Base-by-base conservation (phyloP, 495 filamentous ascomycete species). In the Hapsidospora chrysogenum region DNA sequence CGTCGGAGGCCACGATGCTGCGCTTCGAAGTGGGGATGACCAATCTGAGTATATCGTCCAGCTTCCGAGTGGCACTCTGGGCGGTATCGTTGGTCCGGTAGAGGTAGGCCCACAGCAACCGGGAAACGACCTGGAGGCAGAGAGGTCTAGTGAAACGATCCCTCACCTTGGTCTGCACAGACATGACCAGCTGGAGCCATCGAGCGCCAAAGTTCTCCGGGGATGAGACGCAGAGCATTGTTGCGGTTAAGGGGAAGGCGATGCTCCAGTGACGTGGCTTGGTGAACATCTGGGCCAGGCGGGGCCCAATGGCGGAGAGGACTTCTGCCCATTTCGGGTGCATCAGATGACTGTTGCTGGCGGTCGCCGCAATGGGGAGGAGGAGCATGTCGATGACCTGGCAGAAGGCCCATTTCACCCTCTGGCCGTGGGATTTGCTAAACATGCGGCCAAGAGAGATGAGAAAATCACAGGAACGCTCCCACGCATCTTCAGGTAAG, bases 61-160 rank as follows among this genome's bases (percentile, higher is more conserved):
- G 63, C 50, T 85, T 94, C 38, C 75, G 74, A 26, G 75, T 67
- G 3, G 75, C 76, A 18, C 64, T 61, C 29, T 72, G 72, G 9
- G 70, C 64, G 27, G 47, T 61, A 38, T 96, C 92, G 3, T 68
- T 70, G 35, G 57, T 77, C 14, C 86, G 74, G 52, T 92, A 93
- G 17, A 96, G 68, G 57, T 94, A 99, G 1, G 84, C 86, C 89
- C 89, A 99, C 2, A 93, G 61, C n/a, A 99, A 63, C 37, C 86
- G 76, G 26, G 86, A 92, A 29, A 95, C 74, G 11, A 83, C 85
- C 44, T 93, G 80, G 23, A 99, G 66, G 31, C 81, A 85, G 16
- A 78, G 65, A n/a, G 78, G 76, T 46, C 81, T 69, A 8, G 80
- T 76, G 29, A 66, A 65, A 17, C 86, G 73, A 51, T 96, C 89